Evolutionary conservation across 2,329 filamentous ascomycete species (phyloP), one percentile per base, ranked within the genome.

Genomic region (Alternaria consortialis): DNA sequence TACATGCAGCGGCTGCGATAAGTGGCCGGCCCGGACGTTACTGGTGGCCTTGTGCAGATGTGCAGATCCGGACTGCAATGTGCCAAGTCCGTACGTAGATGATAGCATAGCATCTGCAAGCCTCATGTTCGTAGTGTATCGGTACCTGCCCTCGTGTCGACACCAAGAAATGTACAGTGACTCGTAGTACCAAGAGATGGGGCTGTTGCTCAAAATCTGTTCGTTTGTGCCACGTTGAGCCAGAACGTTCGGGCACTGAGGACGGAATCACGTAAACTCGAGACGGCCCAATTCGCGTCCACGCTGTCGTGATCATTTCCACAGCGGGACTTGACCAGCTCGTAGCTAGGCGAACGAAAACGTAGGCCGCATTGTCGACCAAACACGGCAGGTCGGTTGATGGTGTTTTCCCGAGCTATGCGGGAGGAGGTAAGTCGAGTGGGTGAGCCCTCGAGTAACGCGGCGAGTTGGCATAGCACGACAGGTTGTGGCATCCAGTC

Each of bases 1-100:
- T 69, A 76, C 75, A 74, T 76, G 77, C 74, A 78, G 76, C 76
- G 74, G 75, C 66, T 69, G 70, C 73, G 75, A 77, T 78, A 76
- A 77, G 68, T 77, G 73, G 71, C 73, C 77, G 76, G 72, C 68
- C 76, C 76, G 75, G 64, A 74, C 72, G 77, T 74, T 77, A 66
- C 68, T 74, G 67, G 61, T 71, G 67, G 73, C 71, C 65, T 68
- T 67, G 71, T 70, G 71, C 67, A 72, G 65, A 58, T 60, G 37
- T 57, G 75, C 63, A 71, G 77, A 79, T 79, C 75, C 66, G 54
- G 65, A 66, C 58, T 66, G 63, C 67, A 64, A 62, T 68, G 63
- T 75, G 75, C 73, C 74, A 74, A 75, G 73, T 29, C 47, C 40
- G 57, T 52, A 68, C 64, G 70, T 68, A 31, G 47, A 54, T 40